A percentile compares a stretch with the other conserved stretches of the same genome.
Evolutionary conservation across 2,329 filamentous ascomycete genomes (phyloP).

Genomic region (Aaosphaeria pasadenensis): DNA sequence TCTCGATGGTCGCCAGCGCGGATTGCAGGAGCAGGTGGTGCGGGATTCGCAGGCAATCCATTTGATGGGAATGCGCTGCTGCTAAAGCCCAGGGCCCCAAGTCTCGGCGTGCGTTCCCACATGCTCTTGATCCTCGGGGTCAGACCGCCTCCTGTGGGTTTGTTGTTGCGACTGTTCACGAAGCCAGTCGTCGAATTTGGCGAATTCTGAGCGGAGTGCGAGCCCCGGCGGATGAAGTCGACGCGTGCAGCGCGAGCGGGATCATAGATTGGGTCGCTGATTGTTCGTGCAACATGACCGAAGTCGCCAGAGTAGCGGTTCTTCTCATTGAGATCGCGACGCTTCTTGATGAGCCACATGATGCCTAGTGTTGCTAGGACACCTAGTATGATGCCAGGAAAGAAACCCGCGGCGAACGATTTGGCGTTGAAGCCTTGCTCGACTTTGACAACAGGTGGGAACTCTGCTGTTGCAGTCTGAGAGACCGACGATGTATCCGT

Average conservation of each 20-base stretch:
- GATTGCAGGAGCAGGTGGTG: neutral
- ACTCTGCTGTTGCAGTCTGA: constrained; percentile 20
- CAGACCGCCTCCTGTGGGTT: constrained; percentile 20
- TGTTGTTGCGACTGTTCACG: constrained; percentile 11
- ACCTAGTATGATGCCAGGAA: constrained; percentile 36
- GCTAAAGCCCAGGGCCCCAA: constrained; percentile 22
- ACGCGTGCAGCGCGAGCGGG: constrained; percentile 31
- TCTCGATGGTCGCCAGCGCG: neutral
- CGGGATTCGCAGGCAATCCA: neutral
- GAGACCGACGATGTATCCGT: constrained; percentile 28
- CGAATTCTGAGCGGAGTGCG: constrained; percentile 18
- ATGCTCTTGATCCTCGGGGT: constrained; percentile 33
- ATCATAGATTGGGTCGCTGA: constrained; percentile 40
- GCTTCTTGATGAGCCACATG: constrained; percentile 34
- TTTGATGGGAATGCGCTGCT: neutral
- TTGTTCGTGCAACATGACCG: constrained; percentile 33
- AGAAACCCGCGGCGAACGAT: constrained; percentile 38
- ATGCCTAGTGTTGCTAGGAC: constrained; percentile 27
- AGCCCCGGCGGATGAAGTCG: constrained; percentile 35
- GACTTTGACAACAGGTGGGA: constrained; percentile 13
- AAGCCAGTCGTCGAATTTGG: constrained; percentile 25
- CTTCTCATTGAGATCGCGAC: constrained; percentile 24
- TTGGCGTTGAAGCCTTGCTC: constrained; percentile 27
- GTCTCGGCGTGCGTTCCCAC: constrained; percentile 33
- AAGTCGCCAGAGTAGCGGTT: constrained; percentile 37